Base-by-base conservation (phyloP, 257 asterid species). In the Nyctanthes arbortristis region DNA sequence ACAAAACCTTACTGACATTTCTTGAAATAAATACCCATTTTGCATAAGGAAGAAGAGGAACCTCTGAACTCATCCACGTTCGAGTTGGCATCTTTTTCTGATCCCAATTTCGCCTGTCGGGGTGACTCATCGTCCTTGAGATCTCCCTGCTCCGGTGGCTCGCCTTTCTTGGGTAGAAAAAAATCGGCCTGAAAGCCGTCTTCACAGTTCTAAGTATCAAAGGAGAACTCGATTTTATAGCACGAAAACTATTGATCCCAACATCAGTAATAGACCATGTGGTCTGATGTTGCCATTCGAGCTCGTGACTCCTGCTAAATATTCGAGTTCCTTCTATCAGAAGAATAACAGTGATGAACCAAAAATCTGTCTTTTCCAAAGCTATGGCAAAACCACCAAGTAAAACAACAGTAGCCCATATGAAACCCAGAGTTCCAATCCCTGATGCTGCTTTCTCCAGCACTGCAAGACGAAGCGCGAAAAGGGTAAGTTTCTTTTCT, bases 391-490 rank as follows among this genome's bases (percentile, higher is more conserved):
- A 94, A 11, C 97, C 99, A 5, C 99, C 99, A 5, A 94, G 97
- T n/a, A 91, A 72, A 22, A 94, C 96, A 1, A 94, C 97, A 0
- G 99, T 94, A 2, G 99, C 97, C 99, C 99, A 91, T 16, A 89
- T 85, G 86, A 94, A 94, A 12, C 95, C 91, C 1, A 94, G 88
- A 1, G 99, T 91, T 12, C 99, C 99, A 0, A 94, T 79, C 13
- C 92, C 87, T 3, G 96, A 89, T 3, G 99, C 97, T 2, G 95
- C 75, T 43, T 94, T 91, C 14, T 94, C 99, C 16, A 94, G 80
- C 57, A 94, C 91, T 0, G 99, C 97, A 0, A 91, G 85, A 60
- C 96, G 89, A 33, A 94, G 91, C 35, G 97, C 93, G 80, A 91
- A 91, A 14, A 93, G 97, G 2, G 99, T 93, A 2, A 93, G 79